phyloP scores from a whole-genome alignment of 129 eudicot species.

The Helianthus tuberosus region DNA sequence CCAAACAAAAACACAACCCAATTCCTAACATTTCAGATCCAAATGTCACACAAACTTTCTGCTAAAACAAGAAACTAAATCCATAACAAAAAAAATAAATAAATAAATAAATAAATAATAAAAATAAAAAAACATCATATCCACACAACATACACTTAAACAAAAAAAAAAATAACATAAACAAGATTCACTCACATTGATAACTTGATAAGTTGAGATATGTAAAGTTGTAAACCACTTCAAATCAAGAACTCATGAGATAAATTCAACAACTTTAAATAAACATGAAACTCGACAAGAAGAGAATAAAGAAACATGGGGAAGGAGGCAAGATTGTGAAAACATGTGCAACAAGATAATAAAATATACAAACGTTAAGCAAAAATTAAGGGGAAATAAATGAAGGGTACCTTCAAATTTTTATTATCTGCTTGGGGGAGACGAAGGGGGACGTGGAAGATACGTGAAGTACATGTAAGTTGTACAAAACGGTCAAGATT shows the following conservation, averaged over 20 bases:
- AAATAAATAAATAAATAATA: too few species aligned
- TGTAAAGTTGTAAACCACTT: slow-evolving; percentile 24
- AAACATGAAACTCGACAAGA: slow-evolving; percentile 8
- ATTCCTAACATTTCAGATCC: slow-evolving; percentile 18
- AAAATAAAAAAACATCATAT: slow-evolving; percentile 29
- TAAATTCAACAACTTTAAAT: slow-evolving; percentile 30
- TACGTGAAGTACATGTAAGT: slow-evolving; percentile 47
- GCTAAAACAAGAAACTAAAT: slow-evolving; percentile 18
- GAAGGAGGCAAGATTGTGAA: slow-evolving; percentile 53
- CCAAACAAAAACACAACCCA: neutral
- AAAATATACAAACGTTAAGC: slow-evolving; percentile 21
- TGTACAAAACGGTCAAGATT: slow-evolving; percentile 53
- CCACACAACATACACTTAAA: neutral
- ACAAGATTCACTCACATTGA: slow-evolving; percentile 30
- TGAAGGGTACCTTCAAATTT: slow-evolving; percentile 21
- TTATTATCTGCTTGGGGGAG: slow-evolving; percentile 17
- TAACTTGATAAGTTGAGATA: slow-evolving; percentile 23
- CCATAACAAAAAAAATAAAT: slow-evolving; percentile 19
- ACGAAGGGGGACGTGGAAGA: slow-evolving; percentile 43
- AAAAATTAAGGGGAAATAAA: slow-evolving; percentile 25
- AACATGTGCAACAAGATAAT: slow-evolving; percentile 47
- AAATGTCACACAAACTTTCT: slow-evolving; percentile 3
- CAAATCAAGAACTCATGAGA: neutral
- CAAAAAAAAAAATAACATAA: slow-evolving; percentile 2
- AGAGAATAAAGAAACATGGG: slow-evolving; percentile 49